These are phyloP conservation scores for Arthrinium phaeospermum DNA, from an alignment of 2,329 filamentous ascomycete genomes.

Conservation along the genomic window DNA sequence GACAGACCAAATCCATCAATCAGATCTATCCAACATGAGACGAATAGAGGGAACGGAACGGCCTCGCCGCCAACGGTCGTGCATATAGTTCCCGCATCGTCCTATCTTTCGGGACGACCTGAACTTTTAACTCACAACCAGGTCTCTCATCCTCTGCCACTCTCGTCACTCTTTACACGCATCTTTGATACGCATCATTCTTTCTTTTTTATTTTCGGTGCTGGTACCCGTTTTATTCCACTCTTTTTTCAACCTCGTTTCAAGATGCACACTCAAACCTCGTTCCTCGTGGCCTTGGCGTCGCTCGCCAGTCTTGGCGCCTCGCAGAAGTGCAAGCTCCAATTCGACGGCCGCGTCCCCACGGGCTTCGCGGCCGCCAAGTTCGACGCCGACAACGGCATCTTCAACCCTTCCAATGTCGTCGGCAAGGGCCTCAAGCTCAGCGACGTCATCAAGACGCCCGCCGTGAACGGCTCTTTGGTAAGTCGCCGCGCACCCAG, in stretches of 20 bases:
- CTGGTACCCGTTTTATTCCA: constrained; percentile 12
- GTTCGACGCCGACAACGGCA: constrained; percentile 48
- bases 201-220: not conserved
- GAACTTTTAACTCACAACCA: not conserved
- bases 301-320: constrained; percentile 19
- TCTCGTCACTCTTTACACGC: not conserved
- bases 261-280: constrained; percentile 9
- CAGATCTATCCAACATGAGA: not conserved
- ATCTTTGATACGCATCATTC: not conserved
- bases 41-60: not conserved
- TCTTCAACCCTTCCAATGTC: constrained; percentile 59
- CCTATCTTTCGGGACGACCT: not conserved
- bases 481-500: constrained; percentile 38
- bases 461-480: constrained; percentile 45
- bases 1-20: not conserved
- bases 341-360: constrained; percentile 55
- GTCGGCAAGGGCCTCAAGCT: constrained; percentile 47
- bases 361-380: constrained; percentile 41
- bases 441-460: constrained; percentile 28
- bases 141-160: not conserved
- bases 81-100: constrained; percentile 6
- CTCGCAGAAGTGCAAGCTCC: constrained; percentile 43
- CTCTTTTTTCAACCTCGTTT: not conserved
- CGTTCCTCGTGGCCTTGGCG: not conserved
- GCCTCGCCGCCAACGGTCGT: not conserved